phyloP scores from a whole-genome alignment of 495 filamentous ascomycete species.

The Annulohypoxylon bovei region DNA sequence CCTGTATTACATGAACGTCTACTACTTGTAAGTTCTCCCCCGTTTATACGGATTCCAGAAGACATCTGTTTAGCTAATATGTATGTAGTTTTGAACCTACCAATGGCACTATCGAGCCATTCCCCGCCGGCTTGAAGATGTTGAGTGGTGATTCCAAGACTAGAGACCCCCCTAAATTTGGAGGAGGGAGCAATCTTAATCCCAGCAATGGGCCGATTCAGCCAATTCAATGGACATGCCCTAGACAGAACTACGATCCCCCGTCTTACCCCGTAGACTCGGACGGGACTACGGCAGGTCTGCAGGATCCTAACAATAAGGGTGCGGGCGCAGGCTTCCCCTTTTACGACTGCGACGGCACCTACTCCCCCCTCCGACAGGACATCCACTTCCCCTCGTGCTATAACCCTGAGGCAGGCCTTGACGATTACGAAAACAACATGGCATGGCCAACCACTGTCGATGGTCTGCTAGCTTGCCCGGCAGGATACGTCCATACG shows the following conservation, averaged over 20 bases:
- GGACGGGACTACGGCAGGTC: conserved; percentile 58
- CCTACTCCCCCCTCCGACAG: conserved; percentile 64
- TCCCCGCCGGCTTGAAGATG: conserved; percentile 78
- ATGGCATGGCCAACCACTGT: conserved; percentile 62
- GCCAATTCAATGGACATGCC: conserved; percentile 57
- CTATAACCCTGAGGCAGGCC: conserved; percentile 67
- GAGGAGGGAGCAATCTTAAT: conserved; percentile 50
- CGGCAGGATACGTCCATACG: conserved; percentile 64
- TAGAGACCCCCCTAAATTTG: conserved; percentile 51
- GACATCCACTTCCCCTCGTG: conserved; percentile 65
- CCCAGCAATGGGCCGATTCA: conserved; percentile 54
- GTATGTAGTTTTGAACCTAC: conserved; percentile 64
- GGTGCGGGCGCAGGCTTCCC: conserved; percentile 61
- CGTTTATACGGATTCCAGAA: neutral
- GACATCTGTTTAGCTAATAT: conserved; percentile 4
- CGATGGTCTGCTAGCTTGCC: conserved; percentile 67
- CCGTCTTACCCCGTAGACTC: conserved; percentile 59
- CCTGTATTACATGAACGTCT: conserved; percentile 69
- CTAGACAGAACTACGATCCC: conserved; percentile 61
- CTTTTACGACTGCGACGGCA: conserved; percentile 62
- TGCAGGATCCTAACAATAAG: conserved; percentile 60
- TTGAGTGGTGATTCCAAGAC: conserved; percentile 69
- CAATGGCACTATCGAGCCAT: conserved; percentile 69
- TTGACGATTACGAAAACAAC: conserved; percentile 60
- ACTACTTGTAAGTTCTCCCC: conserved; percentile 68